phyloP scores from a whole-genome alignment of 805 yeast species.

The Candida orba region DNA sequence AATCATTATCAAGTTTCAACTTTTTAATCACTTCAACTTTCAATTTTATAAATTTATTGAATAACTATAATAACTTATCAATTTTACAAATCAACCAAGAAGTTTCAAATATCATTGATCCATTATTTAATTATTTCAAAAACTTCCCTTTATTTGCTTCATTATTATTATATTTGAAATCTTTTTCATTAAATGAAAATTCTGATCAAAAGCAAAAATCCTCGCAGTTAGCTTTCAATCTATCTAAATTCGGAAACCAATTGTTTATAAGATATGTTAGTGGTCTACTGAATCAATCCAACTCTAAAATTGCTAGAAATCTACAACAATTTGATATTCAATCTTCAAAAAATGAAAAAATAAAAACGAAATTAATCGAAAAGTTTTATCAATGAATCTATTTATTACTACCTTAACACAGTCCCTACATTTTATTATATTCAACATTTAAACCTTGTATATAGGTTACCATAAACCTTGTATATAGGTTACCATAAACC shows the following conservation, averaged over 20 bases:
- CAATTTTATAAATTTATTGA: conserved; percentile 9
- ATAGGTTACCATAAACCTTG: no score
- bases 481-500: background rate
- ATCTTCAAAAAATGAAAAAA: conserved; percentile 13
- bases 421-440: no score
- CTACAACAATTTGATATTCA: conserved; percentile 21
- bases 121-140: conserved; percentile 14
- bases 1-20: conserved; percentile 4
- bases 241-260: conserved; percentile 20
- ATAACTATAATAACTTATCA: conserved; percentile 12
- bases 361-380: background rate
- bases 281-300: conserved; percentile 18
- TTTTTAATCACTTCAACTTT: conserved; percentile 11
- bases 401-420: no score
- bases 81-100: conserved; percentile 12
- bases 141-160: conserved; percentile 17
- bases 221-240: conserved; percentile 21
- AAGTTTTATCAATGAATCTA: no score
- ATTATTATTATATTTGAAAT: conserved; percentile 17
- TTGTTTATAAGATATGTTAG: conserved; percentile 19
- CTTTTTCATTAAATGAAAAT: conserved; percentile 19
- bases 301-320: conserved; percentile 20
- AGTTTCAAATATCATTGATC: conserved; percentile 6
- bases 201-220: conserved; percentile 24
- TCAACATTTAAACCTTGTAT: no score